Evolutionary conservation across 2,329 filamentous ascomycete species (phyloP).

Genomic region (Paraconiothyrium sp.): DNA sequence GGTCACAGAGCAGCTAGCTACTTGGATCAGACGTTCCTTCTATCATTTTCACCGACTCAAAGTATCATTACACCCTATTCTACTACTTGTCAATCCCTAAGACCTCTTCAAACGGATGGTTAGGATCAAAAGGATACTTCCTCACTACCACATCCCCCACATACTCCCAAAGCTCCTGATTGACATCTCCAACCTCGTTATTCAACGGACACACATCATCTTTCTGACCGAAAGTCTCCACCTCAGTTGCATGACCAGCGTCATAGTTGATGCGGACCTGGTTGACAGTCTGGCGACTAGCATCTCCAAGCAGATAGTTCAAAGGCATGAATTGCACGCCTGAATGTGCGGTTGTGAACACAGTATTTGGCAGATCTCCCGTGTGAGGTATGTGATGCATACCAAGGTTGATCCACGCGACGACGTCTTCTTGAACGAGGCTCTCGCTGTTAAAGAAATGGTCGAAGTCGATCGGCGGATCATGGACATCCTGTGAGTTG

Average conservation of each 20-base stretch:
- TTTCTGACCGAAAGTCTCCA: background rate
- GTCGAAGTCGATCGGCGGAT: constrained; percentile 62
- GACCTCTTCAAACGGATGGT: background rate
- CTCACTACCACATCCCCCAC: background rate
- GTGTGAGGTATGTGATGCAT: constrained; percentile 61
- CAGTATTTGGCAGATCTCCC: constrained; percentile 60
- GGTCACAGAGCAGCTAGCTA: background rate
- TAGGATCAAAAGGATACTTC: background rate
- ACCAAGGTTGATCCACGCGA: constrained; percentile 62
- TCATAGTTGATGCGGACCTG: constrained; percentile 53
- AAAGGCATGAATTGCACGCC: constrained; percentile 56
- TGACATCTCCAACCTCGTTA: background rate
- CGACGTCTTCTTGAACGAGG: constrained; percentile 52
- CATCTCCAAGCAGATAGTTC: constrained; percentile 56
- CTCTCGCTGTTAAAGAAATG: constrained; percentile 60
- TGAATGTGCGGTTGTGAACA: constrained; percentile 59
- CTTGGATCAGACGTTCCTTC: background rate
- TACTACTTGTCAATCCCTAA: background rate
- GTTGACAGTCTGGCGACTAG: constrained; percentile 52
- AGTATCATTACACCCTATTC: background rate
- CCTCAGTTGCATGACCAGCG: constrained; percentile 30
- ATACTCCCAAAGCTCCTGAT: background rate
- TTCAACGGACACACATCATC: background rate
- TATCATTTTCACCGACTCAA: too few species aligned
- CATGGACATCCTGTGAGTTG: constrained; percentile 56